Evolutionary conservation across 2,329 filamentous ascomycete genomes (phyloP).

Genomic region (Colletotrichum sidae): DNA sequence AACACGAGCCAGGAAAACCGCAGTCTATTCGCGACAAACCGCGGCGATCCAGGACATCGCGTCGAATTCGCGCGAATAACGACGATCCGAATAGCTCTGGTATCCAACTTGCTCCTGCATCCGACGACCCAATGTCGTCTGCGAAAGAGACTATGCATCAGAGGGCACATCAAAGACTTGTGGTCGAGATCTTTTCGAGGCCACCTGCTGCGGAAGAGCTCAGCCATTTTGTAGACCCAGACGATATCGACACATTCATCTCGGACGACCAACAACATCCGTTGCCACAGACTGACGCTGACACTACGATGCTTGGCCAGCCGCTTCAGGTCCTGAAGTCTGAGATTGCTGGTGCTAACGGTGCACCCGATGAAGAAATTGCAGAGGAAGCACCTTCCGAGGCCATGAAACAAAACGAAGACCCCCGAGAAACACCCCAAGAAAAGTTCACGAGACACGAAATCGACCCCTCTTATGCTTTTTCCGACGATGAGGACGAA

Average conservation of each 20-base stretch:
- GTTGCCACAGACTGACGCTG: not conserved
- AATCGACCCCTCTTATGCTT: constrained; percentile 39
- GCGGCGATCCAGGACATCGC: no score
- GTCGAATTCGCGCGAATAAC: no score
- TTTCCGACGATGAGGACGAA: constrained; percentile 41
- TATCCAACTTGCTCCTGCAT: not conserved
- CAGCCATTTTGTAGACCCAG: constrained; percentile 15
- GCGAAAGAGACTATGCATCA: not conserved
- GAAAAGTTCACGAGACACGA: constrained; percentile 30
- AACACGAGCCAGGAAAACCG: no score
- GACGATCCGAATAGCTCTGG: no score
- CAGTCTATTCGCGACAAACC: no score
- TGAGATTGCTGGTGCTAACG: not conserved
- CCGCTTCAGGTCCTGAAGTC: no score
- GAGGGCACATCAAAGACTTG: constrained; percentile 5
- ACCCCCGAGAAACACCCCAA: not conserved
- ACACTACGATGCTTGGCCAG: not conserved
- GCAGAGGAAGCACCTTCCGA: not conserved
- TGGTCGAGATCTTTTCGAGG: constrained; percentile 19
- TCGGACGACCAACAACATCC: not conserved
- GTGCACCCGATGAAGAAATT: no score
- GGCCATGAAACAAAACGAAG: not conserved
- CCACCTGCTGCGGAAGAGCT: constrained; percentile 12
- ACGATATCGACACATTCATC: constrained; percentile 11
- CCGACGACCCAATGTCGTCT: not conserved